phyloP scores from a whole-genome alignment of 1,139 yeast genomes.

The Nakaseomyces uthaithaninus region DNA sequence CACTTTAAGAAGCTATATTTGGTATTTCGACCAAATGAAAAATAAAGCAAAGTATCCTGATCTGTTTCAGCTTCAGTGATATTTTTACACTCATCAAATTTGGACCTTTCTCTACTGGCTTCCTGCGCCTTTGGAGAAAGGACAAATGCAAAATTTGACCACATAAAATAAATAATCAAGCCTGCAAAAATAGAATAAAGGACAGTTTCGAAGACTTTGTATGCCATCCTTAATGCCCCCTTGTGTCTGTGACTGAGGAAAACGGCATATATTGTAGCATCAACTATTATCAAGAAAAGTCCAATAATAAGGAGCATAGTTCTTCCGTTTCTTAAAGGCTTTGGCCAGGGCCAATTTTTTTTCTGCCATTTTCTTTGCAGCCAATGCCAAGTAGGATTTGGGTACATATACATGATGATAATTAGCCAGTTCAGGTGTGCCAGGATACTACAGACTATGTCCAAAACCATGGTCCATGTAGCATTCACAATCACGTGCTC shows the following conservation, averaged over 20 bases:
- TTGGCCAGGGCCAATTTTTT: not conserved
- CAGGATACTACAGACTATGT: conserved; percentile 7
- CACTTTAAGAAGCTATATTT: not conserved
- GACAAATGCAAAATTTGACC: conserved; percentile 24
- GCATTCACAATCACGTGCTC: conserved; percentile 8
- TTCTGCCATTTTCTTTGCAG: not conserved
- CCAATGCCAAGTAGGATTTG: conserved; percentile 3
- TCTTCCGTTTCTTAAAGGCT: not conserved
- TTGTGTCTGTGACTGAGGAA: conserved; percentile 13
- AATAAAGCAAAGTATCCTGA: not conserved
- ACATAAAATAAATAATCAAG: conserved; percentile 17
- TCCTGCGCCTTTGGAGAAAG: conserved; percentile 17
- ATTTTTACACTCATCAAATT: not conserved
- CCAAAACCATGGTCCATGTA: conserved; percentile 6
- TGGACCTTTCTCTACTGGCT: not conserved
- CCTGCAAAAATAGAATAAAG: conserved; percentile 17
- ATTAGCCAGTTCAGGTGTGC: conserved; percentile 6
- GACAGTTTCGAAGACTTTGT: conserved; percentile 14
- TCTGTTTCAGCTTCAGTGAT: not conserved
- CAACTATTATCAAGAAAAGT: conserved; percentile 2
- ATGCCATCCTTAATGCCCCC: conserved; percentile 9
- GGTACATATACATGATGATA: conserved; percentile 7
- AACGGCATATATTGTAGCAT: conserved; percentile 14
- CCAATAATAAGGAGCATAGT: conserved; percentile 2
- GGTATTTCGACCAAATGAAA: not conserved